A percentile compares a stretch with the other conserved stretches of the same genome.
Conservation (phyloP, 192 early-diverging fungal genomes). For the Anaeromyces robustus region DNA sequence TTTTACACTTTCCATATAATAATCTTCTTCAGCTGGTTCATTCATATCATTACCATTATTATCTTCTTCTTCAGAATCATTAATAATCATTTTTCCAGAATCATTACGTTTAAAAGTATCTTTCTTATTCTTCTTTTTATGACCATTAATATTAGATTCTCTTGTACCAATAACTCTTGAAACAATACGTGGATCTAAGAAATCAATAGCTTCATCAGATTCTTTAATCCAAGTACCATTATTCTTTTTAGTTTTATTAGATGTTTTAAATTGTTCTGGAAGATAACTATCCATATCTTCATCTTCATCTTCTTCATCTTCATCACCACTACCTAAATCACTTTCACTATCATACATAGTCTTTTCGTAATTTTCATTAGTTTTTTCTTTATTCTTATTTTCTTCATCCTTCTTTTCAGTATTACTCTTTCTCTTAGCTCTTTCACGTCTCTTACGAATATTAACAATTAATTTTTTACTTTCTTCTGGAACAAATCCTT, state of each 20-base stretch:
- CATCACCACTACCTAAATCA: conserved; percentile 28
- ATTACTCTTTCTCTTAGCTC: conserved; percentile 57
- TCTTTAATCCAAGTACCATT: conserved; percentile 32
- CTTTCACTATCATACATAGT: conserved; percentile 84
- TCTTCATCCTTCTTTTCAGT: conserved; percentile 24
- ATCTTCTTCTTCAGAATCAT: conserved; percentile 39
- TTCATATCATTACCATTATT: conserved; percentile 10
- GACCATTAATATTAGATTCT: background rate
- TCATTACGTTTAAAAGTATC: conserved; percentile 42
- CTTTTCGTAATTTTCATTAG: conserved; percentile 62
- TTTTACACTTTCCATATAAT: conserved; percentile 65
- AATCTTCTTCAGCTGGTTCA: conserved; percentile 43
- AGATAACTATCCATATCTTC: conserved; percentile 26
- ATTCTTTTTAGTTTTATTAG: conserved; percentile 52
- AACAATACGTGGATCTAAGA: conserved; percentile 72
- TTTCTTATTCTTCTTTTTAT: conserved; percentile 16
- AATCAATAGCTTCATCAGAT: conserved; percentile 52
- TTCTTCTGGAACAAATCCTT: conserved; percentile 62
- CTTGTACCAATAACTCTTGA: conserved; percentile 19
- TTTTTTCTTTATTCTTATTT: conserved; percentile 18
- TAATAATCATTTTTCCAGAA: conserved; percentile 71
- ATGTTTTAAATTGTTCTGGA: conserved; percentile 29
- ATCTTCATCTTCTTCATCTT: conserved; percentile 49
- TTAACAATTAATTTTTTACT: conserved; percentile 80
- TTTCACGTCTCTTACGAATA: conserved; percentile 79